phyloP scores from a whole-genome alignment of 129 eudicot genomes.

The Centaurea solstitialis region DNA sequence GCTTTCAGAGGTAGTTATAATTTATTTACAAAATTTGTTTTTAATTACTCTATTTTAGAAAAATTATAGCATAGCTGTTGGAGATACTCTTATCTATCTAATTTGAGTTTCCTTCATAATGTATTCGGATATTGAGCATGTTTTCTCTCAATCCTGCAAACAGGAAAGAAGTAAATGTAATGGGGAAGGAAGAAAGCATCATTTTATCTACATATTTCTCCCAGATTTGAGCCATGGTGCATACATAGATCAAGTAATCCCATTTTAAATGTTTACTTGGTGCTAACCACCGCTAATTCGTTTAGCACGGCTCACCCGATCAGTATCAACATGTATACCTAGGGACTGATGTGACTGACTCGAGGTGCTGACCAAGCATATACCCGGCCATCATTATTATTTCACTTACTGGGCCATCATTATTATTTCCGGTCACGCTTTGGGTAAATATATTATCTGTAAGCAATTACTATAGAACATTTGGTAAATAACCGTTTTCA shows the following conservation, averaged over 20 bases:
- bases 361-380: not conserved
- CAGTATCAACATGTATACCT: not conserved
- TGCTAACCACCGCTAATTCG: not conserved
- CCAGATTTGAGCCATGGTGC: conserved; percentile 34
- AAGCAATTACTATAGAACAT: not conserved
- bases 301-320: not conserved
- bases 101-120: not conserved
- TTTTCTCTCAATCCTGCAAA: not conserved
- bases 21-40: too few relatives aligned
- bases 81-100: not conserved
- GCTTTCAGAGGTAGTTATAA: too few relatives aligned
- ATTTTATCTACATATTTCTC: conserved; percentile 61
- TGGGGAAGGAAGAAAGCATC: conserved; percentile 42
- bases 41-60: too few relatives aligned
- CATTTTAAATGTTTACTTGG: not conserved
- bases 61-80: too few relatives aligned
- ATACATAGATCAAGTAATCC: not conserved
- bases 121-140: not conserved
- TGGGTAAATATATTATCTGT: not conserved
- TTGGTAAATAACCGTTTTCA: not conserved
- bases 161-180: conserved; percentile 76
- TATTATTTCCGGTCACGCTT: not conserved
- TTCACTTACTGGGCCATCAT: not conserved
- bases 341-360: not conserved
- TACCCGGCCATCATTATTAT: not conserved